A percentile compares a stretch with the other conserved stretches of the same genome.
Conservation (phyloP, 2,329 filamentous ascomycete genomes). For the Botrytis aclada region DNA sequence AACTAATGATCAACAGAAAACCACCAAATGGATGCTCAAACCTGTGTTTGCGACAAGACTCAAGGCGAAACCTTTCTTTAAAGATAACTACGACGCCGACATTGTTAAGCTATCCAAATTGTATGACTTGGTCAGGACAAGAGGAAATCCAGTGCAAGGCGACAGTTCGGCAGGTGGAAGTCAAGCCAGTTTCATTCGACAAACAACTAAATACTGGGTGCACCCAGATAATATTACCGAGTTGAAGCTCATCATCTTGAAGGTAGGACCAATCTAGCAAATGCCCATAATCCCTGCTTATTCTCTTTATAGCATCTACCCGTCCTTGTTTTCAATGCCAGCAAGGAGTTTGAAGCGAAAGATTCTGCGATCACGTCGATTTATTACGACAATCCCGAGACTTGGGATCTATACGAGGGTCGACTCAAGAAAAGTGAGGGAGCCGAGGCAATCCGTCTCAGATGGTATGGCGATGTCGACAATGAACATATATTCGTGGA, state of each 20-base stretch:
- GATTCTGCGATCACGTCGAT: conserved; percentile 97
- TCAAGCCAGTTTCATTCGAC: conserved; percentile 93
- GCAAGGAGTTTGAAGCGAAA: conserved; percentile 88
- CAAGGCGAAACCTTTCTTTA: conserved; percentile 97
- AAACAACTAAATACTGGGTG: conserved; percentile 99
- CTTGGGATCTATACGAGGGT: conserved; percentile 90
- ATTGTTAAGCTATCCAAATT: conserved; percentile 92
- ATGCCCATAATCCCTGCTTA: conserved; percentile 24
- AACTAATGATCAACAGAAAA: conserved; percentile 60
- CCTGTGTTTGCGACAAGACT: conserved; percentile 94
- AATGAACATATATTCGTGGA: conserved; percentile 95
- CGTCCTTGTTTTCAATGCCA: conserved; percentile 94
- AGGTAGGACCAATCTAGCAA: conserved; percentile 45
- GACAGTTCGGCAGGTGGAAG: conserved; percentile 87
- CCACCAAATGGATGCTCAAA: conserved; percentile 87
- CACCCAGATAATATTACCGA: conserved; percentile 98
- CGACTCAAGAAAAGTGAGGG: conserved; percentile 97
- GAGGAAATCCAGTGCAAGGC: conserved; percentile 87
- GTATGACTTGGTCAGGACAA: conserved; percentile 90
- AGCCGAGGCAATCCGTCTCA: conserved; percentile 89
- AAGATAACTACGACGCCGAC: conserved; percentile 96
- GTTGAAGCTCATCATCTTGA: conserved; percentile 94
- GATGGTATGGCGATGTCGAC: conserved; percentile 98
- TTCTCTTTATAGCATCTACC: conserved; percentile 68
- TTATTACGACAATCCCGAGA: conserved; percentile 94